Evolutionary conservation across 75 land plant species (phyloP).

Genomic region (Picea glauca): DNA sequence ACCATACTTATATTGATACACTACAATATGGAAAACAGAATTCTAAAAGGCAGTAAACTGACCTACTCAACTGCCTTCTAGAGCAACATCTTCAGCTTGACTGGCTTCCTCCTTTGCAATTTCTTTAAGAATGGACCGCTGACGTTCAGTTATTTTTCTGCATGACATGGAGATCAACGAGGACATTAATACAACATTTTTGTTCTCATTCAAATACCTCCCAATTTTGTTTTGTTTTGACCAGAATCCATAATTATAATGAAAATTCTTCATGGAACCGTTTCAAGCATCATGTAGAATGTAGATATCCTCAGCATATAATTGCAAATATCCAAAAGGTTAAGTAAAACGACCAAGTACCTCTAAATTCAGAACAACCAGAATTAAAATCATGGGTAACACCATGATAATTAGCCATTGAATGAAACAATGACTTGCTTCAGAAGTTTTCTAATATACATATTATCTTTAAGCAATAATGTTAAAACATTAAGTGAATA

Average conservation of each 20-base stretch:
- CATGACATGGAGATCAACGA: background rate
- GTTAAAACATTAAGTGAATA: no score
- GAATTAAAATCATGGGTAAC: background rate
- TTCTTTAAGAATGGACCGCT: background rate
- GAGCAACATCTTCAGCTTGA: no score
- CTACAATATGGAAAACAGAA: no score
- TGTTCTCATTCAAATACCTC: no score
- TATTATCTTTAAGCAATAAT: no score
- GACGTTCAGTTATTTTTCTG: slow-evolving; percentile 51
- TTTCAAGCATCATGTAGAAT: background rate
- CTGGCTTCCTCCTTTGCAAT: no score
- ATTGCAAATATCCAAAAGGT: background rate
- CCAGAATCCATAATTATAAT: background rate
- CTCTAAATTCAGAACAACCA: background rate
- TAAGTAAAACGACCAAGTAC: background rate
- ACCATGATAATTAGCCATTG: background rate
- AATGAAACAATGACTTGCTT: background rate
- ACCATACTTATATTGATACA: no score
- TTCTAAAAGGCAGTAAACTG: background rate
- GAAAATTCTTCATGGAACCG: background rate
- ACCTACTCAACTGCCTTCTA: no score
- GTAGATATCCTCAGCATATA: background rate
- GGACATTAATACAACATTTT: no score
- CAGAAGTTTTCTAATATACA: no score
- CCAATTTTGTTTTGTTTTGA: no score